Evolutionary conservation across 2,329 filamentous ascomycete genomes (phyloP).

Genomic region (Metarhizium sp.): DNA sequence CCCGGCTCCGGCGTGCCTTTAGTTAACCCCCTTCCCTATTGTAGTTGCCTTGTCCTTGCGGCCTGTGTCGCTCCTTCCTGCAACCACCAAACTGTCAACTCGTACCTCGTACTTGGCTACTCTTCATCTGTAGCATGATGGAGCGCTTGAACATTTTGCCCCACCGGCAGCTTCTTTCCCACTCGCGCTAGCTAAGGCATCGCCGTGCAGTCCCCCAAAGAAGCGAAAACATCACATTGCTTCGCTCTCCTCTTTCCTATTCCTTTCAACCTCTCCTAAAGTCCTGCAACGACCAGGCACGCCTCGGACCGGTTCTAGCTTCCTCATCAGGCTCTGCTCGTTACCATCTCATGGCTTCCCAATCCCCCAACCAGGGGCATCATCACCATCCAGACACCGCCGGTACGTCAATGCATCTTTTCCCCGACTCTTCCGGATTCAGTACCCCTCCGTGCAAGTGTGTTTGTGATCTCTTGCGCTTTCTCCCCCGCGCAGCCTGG

Average conservation of each 20-base stretch:
- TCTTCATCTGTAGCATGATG: background rate
- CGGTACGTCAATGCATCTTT: slow-evolving; percentile 6
- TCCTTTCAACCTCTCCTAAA: background rate
- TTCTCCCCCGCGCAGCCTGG: background rate
- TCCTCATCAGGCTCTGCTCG: background rate
- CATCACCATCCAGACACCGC: slow-evolving; percentile 7
- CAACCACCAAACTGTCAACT: background rate
- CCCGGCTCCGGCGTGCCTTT: no score
- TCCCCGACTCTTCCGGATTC: slow-evolving; percentile 7
- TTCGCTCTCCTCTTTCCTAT: background rate
- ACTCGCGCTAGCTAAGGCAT: slow-evolving; percentile 2
- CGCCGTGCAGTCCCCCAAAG: background rate
- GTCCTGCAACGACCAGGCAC: background rate
- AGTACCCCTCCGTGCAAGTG: background rate
- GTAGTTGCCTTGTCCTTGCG: background rate
- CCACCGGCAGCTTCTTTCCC: slow-evolving; percentile 3
- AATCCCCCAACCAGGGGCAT: slow-evolving; percentile 6
- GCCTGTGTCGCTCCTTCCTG: background rate
- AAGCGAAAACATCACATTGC: background rate
- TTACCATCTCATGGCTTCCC: slow-evolving; percentile 8
- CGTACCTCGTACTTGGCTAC: background rate
- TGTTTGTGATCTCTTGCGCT: background rate
- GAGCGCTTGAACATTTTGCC: background rate
- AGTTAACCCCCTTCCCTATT: background rate
- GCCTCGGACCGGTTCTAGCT: slow-evolving; percentile 1